phyloP scores from a whole-genome alignment of 1,139 yeast genomes.

The Candida glucosophila region DNA sequence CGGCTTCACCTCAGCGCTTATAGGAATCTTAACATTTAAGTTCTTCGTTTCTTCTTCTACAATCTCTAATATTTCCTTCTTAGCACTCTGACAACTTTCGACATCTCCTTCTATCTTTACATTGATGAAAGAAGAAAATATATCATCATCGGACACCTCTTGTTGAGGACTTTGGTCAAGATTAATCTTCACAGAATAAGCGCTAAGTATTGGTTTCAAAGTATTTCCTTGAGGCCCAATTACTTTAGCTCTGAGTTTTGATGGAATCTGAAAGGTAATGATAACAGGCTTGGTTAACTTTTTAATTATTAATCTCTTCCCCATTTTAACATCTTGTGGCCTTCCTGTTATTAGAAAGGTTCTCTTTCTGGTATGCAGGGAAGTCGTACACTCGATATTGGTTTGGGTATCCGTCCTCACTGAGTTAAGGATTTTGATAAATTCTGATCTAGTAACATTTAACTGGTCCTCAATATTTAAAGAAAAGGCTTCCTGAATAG shows the following conservation, averaged over 20 bases:
- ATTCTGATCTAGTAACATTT: conserved; percentile 55
- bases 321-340: conserved; percentile 57
- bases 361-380: conserved; percentile 68
- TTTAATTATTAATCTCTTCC: conserved; percentile 69
- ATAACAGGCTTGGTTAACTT: conserved; percentile 71
- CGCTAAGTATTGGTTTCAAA: conserved; percentile 69
- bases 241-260: conserved; percentile 67
- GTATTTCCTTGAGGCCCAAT: conserved; percentile 87
- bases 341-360: conserved; percentile 81
- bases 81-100: conserved; percentile 75
- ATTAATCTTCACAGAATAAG: conserved; percentile 68
- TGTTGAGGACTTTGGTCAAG: conserved; percentile 43
- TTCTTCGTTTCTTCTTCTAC: conserved; percentile 68
- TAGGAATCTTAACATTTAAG: conserved; percentile 38
- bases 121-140: conserved; percentile 46
- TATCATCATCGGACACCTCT: conserved; percentile 28
- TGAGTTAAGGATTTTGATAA: conserved; percentile 51
- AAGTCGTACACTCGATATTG: conserved; percentile 76
- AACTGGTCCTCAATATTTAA: conserved; percentile 61
- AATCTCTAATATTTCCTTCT: conserved; percentile 58
- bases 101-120: conserved; percentile 77
- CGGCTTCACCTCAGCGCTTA: conserved; percentile 42
- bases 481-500: conserved; percentile 67
- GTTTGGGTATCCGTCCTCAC: conserved; percentile 58
- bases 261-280: conserved; percentile 60